These are phyloP conservation scores for Botrytis sinoallii DNA, from an alignment of 2,329 filamentous ascomycete genomes.

Conservation along the genomic window DNA sequence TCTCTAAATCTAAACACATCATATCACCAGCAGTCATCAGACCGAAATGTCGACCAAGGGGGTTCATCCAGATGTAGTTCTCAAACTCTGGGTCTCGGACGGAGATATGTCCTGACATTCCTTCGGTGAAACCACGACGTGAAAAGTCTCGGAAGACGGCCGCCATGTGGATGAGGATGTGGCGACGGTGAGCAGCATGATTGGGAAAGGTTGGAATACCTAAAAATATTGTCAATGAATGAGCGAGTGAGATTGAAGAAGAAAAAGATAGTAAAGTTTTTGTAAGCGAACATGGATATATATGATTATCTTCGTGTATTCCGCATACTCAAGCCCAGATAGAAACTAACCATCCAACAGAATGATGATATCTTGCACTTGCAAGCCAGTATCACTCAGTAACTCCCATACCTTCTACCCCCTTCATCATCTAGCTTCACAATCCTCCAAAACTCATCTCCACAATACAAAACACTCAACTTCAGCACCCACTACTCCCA, in stretches of 20 bases:
- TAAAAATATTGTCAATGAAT: conserved; percentile 25
- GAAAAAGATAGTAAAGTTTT: neutral
- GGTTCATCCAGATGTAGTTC: conserved; percentile 68
- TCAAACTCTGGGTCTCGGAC: conserved; percentile 63
- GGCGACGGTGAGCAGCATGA: conserved; percentile 55
- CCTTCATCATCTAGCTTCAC: neutral
- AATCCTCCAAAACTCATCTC: neutral
- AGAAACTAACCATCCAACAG: neutral
- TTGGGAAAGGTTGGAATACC: conserved; percentile 56
- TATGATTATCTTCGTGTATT: neutral
- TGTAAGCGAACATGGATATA: neutral
- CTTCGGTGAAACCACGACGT: conserved; percentile 63
- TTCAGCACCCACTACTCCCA: neutral
- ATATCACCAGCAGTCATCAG: conserved; percentile 63
- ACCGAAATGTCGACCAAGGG: conserved; percentile 61
- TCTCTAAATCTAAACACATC: conserved; percentile 59
- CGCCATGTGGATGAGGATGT: conserved; percentile 65
- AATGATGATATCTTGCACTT: neutral
- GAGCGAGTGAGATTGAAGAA: neutral
- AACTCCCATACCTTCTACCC: neutral
- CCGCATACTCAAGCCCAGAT: neutral
- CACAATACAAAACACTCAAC: neutral
- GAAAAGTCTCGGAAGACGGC: conserved; percentile 67
- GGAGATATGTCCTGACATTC: conserved; percentile 66
- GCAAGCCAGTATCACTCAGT: neutral